Evolutionary conservation across 139 green algal genomes (phyloP).

Genomic region (Auxenochlorella protothecoides): DNA sequence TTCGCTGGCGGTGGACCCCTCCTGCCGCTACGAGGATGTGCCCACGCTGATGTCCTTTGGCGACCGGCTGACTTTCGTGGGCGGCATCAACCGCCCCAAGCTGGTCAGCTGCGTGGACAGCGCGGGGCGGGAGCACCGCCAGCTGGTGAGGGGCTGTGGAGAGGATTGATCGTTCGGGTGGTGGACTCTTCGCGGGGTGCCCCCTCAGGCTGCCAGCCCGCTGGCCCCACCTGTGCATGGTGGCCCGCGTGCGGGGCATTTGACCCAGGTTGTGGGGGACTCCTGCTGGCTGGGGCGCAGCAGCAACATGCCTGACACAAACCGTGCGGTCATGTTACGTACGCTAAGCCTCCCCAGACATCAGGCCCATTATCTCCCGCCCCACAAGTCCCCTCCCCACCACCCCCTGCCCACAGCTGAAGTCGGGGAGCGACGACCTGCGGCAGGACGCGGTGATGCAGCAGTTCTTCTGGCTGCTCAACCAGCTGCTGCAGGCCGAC

Average conservation of each 20-base stretch:
- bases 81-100: slow-evolving; percentile 86
- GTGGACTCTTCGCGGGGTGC: not conserved
- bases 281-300: too few relatives aligned
- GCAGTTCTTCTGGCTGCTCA: slow-evolving; percentile 89
- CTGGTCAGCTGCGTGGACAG: slow-evolving; percentile 45
- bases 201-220: not conserved
- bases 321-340: too few relatives aligned
- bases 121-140: slow-evolving; percentile 26
- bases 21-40: slow-evolving; percentile 39
- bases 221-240: too few relatives aligned
- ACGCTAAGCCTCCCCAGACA: not conserved
- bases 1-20: slow-evolving; percentile 37
- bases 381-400: not conserved
- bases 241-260: too few relatives aligned
- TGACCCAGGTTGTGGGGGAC: too few relatives aligned
- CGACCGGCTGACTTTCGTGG: slow-evolving; percentile 43
- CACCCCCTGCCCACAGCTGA: slow-evolving; percentile 25
- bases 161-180: not conserved
- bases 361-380: not conserved
- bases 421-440: slow-evolving; percentile 72
- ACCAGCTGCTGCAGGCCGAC: slow-evolving; percentile 55
- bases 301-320: too few relatives aligned
- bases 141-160: slow-evolving; percentile 31
- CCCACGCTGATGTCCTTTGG: slow-evolving; percentile 40
- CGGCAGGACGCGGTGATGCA: slow-evolving; percentile 95